Conservation (phyloP, 75 land plant species). For the Cunninghamia lanceolata region DNA sequence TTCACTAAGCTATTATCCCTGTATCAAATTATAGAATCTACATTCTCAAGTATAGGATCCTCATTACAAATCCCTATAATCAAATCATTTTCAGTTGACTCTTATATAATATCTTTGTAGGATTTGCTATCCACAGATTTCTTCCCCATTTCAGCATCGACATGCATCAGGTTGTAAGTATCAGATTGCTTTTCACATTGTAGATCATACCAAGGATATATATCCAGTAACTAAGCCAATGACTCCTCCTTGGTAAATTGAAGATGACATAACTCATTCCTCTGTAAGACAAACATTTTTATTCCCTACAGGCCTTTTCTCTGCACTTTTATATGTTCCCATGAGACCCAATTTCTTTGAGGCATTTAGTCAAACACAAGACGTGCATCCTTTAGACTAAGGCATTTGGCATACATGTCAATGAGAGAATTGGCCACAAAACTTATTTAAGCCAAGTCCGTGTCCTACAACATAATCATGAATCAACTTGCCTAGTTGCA, state of each 20-base stretch:
- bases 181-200: background rate
- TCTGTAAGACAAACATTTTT: too few species aligned
- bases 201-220: slow-evolving; percentile 18
- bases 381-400: background rate
- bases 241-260: background rate
- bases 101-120: background rate
- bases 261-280: background rate
- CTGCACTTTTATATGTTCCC: slow-evolving; percentile 17
- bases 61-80: slow-evolving; percentile 7
- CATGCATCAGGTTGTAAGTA: background rate
- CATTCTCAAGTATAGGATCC: slow-evolving; percentile 5
- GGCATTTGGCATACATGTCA: slow-evolving; percentile 16
- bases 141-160: background rate
- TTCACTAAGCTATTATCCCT: slow-evolving; percentile 10
- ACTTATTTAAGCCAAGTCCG: slow-evolving; percentile 11
- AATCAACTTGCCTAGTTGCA: slow-evolving; percentile 1
- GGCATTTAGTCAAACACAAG: slow-evolving; percentile 14
- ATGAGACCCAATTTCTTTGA: slow-evolving; percentile 6
- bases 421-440: slow-evolving; percentile 17
- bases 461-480: slow-evolving; percentile 10
- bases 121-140: background rate
- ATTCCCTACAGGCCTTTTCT: background rate
- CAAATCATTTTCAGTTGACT: slow-evolving; percentile 5
- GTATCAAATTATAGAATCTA: slow-evolving; percentile 12
- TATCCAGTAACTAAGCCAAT: background rate